Percentiles rank a stretch among this genome's conserved stretches.
Conservation (phyloP, 2,329 filamentous ascomycete genomes). For the Aureobasidium musti region DNA sequence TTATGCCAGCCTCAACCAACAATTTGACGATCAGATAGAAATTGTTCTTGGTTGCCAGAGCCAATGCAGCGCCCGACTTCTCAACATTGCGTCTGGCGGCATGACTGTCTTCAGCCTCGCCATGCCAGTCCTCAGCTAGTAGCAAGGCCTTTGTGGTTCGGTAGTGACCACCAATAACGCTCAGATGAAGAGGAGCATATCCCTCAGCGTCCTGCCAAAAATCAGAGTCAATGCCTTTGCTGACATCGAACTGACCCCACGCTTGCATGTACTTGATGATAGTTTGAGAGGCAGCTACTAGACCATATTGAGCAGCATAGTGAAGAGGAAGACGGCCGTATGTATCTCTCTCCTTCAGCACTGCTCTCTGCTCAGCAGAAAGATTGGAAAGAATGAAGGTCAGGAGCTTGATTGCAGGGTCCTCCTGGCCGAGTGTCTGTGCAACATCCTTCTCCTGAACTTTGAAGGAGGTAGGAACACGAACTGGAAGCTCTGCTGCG, state of each 20-base stretch:
- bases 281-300: constrained; percentile 84
- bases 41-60: constrained; percentile 84
- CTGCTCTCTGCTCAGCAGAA: constrained; percentile 64
- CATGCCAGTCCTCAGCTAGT: constrained; percentile 75
- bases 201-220: constrained; percentile 93
- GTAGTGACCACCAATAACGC: constrained; percentile 87
- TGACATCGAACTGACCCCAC: constrained; percentile 84
- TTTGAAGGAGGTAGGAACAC: constrained; percentile 62
- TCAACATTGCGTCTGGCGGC: constrained; percentile 69
- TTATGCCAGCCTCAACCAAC: constrained; percentile 83
- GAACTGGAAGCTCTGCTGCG: constrained; percentile 69
- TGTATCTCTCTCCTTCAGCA: constrained; percentile 69
- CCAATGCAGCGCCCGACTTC: constrained; percentile 83
- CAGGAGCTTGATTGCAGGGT: constrained; percentile 72
- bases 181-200: constrained; percentile 85
- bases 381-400: constrained; percentile 67
- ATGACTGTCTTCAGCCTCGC: constrained; percentile 57
- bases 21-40: constrained; percentile 81
- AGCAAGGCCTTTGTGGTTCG: constrained; percentile 81
- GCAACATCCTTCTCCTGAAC: constrained; percentile 63
- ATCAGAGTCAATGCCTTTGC: constrained; percentile 80
- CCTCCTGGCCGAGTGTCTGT: constrained; percentile 65
- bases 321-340: constrained; percentile 85
- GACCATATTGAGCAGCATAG: constrained; percentile 92
- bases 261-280: constrained; percentile 86